phyloP scores from a whole-genome alignment of 352 stramenopile genomes.

The Globisporangium megalacanthum region DNA sequence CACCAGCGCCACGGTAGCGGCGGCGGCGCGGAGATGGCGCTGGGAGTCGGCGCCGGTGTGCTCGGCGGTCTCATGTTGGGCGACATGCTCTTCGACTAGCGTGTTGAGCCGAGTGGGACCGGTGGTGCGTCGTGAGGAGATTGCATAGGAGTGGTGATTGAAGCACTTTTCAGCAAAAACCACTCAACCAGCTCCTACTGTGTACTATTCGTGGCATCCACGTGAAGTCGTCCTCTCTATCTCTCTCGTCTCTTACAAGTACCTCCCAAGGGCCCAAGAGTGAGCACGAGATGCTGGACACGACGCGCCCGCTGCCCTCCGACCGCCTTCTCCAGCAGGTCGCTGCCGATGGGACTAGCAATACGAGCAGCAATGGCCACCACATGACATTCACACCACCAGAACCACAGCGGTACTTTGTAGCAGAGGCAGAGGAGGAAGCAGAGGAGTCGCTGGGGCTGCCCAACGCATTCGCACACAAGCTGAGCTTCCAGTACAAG shows the following conservation, averaged over 20 bases:
- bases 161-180: too few relatives aligned
- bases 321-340: not conserved
- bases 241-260: too few relatives aligned
- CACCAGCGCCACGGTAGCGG: constrained; percentile 24
- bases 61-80: constrained; percentile 69
- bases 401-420: constrained; percentile 18
- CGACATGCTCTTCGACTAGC: constrained; percentile 54
- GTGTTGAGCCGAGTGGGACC: not conserved
- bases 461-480: constrained; percentile 27
- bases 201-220: too few relatives aligned
- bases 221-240: too few relatives aligned
- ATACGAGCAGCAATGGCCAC: not conserved
- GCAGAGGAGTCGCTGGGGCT: not conserved
- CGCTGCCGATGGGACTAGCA: not conserved
- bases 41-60: constrained; percentile 70
- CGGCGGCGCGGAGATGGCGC: constrained; percentile 36
- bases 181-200: too few relatives aligned
- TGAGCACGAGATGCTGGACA: too few relatives aligned
- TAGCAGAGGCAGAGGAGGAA: constrained; percentile 6
- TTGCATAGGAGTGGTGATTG: not conserved
- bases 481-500: constrained; percentile 58
- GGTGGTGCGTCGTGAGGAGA: not conserved
- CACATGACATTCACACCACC: constrained; percentile 3
- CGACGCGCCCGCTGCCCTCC: too few relatives aligned
- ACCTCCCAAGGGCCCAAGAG: too few relatives aligned